Percentiles rank a stretch among this genome's conserved stretches.
phyloP scores from a whole-genome alignment of 306 rosid species.

The Crotalaria pallida region DNA sequence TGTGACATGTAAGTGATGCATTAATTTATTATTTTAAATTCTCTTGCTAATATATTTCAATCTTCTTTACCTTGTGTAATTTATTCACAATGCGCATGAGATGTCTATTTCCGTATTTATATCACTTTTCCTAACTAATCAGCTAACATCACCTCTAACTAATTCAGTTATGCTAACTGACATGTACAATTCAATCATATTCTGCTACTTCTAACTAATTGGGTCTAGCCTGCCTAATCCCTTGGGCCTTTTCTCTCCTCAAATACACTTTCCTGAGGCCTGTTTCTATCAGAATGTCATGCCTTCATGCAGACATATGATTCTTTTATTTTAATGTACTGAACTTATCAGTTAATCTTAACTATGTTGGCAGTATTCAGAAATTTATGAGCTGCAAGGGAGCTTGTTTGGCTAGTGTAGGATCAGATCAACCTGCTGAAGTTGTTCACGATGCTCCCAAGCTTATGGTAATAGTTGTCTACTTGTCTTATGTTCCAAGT shows the following conservation, averaged over 20 bases:
- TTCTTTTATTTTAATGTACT: conserved; percentile 10
- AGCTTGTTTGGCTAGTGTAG: conserved; percentile 78
- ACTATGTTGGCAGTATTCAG: conserved; percentile 57
- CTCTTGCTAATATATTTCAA: conserved; percentile 12
- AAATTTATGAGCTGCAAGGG: conserved; percentile 92
- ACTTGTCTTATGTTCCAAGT: background rate
- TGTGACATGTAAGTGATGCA: conserved; percentile 73
- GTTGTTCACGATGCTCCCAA: conserved; percentile 79
- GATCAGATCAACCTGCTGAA: conserved; percentile 97
- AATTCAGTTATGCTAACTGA: too few species aligned
- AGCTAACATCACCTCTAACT: too few species aligned
- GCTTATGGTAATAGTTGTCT: conserved; percentile 55
- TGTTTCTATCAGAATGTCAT: background rate
- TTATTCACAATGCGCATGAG: background rate
- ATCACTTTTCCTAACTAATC: too few species aligned
- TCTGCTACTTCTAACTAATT: too few species aligned
- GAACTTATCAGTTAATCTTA: background rate
- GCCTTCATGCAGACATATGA: conserved; percentile 10
- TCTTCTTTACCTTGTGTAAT: background rate
- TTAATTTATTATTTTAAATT: conserved; percentile 1
- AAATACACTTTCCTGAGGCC: too few species aligned
- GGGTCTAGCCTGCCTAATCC: too few species aligned
- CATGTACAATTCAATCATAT: too few species aligned
- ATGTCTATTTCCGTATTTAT: background rate
- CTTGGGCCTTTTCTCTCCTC: too few species aligned